Evolutionary conservation across 768 basidiomycete species (phyloP), one percentile per base, ranked within the genome.

Genomic region (Hygrocybe coccinea): DNA sequence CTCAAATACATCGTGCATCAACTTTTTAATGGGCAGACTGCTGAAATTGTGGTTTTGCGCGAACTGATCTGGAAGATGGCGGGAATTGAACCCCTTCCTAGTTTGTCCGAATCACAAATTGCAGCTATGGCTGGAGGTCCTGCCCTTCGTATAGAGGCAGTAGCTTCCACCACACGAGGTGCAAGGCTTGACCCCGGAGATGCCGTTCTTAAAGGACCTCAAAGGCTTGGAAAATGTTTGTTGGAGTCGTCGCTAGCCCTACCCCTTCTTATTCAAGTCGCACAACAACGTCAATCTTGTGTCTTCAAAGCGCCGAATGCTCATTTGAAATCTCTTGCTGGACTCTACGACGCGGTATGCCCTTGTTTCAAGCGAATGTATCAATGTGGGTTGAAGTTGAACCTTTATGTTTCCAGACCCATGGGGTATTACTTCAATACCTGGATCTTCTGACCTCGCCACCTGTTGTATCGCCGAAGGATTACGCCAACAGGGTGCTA

Each of bases 21-120:
- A 65, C 77, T 98, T 29, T 82, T 88, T 65, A 82, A 83, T 45
- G 86, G 85, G 35, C 85, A 92, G 65, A 82, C 90, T 1, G 86
- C 89, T 10, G 94, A 98, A 64, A 85, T 97, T 43, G 81, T 94
- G 19, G 89, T 98, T 21, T 76, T 99, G n/a, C 83, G 88, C 33
- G 93, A 95, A 64, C 74, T 99, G 50, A 91, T 98, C 50, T 88
- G 85, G 81, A 91, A 92, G 67, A 95, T 97, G 92, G 88, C 93
- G 5, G 93, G 90, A 3, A 91, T 97, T 56, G 88, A 95, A 64
- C 91, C 93, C 3, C 74, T 97, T 50, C 90, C 91, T 0, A 93
- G 86, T 67, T 74, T 97, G 36, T 90, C 93, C 0, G 92, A 97
- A 57, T 77, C 85, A 0, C 95, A 98, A 69, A 84, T 98, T 50